Evolutionary conservation across 345 rosid species (phyloP).

Genomic region (Hirschfeldia incana): DNA sequence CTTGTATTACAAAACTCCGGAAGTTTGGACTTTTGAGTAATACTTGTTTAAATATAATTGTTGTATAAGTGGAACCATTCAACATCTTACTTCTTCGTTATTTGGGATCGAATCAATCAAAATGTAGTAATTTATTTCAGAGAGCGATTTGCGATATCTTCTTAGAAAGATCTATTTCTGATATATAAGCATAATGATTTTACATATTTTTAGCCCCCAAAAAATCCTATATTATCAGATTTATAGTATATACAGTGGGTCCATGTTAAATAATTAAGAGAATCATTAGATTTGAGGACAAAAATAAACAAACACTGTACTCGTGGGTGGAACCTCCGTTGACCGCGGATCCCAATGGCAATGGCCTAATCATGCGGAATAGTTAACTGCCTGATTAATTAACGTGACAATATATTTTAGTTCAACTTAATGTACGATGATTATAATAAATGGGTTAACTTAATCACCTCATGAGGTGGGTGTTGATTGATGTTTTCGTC

Average conservation of each 20-base stretch:
- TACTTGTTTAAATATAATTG: background rate
- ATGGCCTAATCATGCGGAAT: slow-evolving; percentile 33
- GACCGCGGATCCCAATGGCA: slow-evolving; percentile 41
- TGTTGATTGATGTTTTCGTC: slow-evolving; percentile 35
- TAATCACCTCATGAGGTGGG: slow-evolving; percentile 25
- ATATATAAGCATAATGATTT: background rate
- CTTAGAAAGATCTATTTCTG: background rate
- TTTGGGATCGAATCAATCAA: background rate
- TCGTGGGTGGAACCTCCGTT: slow-evolving; percentile 43
- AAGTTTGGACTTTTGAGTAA: background rate
- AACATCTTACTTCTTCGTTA: background rate
- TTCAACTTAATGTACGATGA: slow-evolving; percentile 25
- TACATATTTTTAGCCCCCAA: background rate
- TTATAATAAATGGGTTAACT: slow-evolving; percentile 14
- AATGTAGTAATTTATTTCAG: background rate
- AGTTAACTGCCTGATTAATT: slow-evolving; percentile 14
- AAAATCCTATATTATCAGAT: background rate
- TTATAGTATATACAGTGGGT: background rate
- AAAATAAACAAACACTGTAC: slow-evolving; percentile 18
- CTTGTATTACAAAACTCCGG: background rate
- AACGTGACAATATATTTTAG: slow-evolving; percentile 6
- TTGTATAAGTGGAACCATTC: background rate
- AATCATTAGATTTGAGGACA: slow-evolving; percentile 16
- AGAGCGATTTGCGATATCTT: background rate
- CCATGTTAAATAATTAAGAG: background rate